Percentiles rank a stretch among this genome's conserved stretches.
Evolutionary conservation across 73 alveolate genomes (phyloP).

Genomic region (Tetrahymena elliotti): DNA sequence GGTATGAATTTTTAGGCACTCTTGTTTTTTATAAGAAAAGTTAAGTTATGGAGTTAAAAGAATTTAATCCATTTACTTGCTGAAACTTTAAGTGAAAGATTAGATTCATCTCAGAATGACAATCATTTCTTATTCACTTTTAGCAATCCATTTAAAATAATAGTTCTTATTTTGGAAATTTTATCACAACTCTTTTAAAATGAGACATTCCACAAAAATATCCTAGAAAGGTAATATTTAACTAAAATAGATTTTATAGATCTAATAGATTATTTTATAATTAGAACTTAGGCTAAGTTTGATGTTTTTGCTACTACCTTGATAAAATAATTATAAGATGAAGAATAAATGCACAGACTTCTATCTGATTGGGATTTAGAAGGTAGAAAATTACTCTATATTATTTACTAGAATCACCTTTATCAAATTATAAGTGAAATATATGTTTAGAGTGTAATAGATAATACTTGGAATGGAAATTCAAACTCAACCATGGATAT

Average conservation of each 20-base stretch:
- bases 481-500: neutral
- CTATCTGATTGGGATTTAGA: neutral
- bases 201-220: neutral
- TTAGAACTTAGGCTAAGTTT: neutral
- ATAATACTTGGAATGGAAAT: neutral
- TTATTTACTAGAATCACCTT: neutral
- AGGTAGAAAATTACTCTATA: neutral
- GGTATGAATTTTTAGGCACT: neutral
- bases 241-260: neutral
- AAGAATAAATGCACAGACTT: neutral
- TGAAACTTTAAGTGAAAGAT: neutral
- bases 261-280: neutral
- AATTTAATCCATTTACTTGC: neutral
- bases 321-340: neutral
- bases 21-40: neutral
- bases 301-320: neutral
- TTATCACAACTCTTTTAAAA: neutral
- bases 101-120: neutral
- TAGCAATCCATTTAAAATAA: neutral
- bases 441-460: neutral
- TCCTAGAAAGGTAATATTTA: neutral
- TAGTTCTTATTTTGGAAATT: neutral
- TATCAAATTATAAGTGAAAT: neutral
- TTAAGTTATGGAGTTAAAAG: neutral
- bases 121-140: neutral